Evolutionary conservation across 2,329 filamentous ascomycete species (phyloP).

Genomic region (Fusarium luffae): DNA sequence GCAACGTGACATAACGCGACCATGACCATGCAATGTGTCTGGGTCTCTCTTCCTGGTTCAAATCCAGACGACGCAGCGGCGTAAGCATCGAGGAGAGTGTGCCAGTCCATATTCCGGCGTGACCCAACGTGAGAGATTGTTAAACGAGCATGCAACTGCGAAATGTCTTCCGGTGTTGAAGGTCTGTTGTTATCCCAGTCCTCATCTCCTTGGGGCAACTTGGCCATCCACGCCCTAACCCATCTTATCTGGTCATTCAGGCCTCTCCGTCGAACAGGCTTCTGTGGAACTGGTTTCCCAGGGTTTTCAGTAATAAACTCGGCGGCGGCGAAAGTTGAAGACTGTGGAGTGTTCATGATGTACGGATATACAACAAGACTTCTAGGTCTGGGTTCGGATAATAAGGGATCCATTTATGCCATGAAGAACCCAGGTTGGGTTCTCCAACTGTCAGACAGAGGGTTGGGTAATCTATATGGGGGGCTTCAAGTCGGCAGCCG

Average conservation of each 20-base stretch:
- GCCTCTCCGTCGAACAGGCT: conserved; percentile 40
- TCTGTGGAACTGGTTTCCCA: conserved; percentile 41
- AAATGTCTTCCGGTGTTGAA: conserved; percentile 38
- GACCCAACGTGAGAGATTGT: conserved; percentile 36
- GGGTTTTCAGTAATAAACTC: conserved; percentile 44
- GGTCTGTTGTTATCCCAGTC: conserved; percentile 45
- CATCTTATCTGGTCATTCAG: conserved; percentile 44
- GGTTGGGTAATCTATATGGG: conserved; percentile 36
- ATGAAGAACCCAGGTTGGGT: conserved; percentile 30
- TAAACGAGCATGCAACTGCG: conserved; percentile 32
- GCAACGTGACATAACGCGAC: conserved; percentile 43
- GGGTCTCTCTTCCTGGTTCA: conserved; percentile 38
- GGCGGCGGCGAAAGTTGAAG: conserved; percentile 36
- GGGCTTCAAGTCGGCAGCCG: conserved; percentile 35
- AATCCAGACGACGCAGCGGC: conserved; percentile 39
- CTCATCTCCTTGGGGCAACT: conserved; percentile 43
- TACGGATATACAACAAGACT: conserved; percentile 18
- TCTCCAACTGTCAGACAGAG: conserved; percentile 26
- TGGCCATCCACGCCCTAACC: conserved; percentile 43
- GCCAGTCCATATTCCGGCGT: conserved; percentile 42
- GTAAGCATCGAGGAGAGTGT: conserved; percentile 40
- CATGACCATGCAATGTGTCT: conserved; percentile 45
- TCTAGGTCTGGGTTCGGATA: conserved; percentile 23
- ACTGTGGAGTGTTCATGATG: conserved; percentile 36
- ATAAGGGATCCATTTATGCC: conserved; percentile 29